Percentiles rank a stretch among this genome's conserved stretches.
Conservation (phyloP, 2,329 filamentous ascomycete genomes). For the Botrytis galanthina region DNA sequence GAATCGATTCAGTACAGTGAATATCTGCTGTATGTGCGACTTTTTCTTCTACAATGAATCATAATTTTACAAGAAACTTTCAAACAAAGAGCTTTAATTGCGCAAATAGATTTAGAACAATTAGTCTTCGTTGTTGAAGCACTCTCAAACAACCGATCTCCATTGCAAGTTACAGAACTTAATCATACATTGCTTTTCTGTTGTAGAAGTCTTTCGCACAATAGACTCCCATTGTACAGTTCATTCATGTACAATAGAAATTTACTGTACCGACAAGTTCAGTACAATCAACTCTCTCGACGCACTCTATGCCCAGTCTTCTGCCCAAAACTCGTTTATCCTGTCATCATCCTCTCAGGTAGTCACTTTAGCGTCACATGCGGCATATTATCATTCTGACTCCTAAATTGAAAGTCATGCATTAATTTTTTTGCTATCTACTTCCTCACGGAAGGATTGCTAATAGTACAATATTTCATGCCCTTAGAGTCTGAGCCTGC, state of each 20-base stretch:
- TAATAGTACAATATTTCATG: not conserved
- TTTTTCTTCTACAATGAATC: not conserved
- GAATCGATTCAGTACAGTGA: not conserved
- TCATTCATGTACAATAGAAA: accelerated
- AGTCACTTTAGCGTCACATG: not conserved
- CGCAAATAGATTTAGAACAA: not conserved
- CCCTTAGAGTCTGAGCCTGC: not conserved
- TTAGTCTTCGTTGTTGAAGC: not conserved
- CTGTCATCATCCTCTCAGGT: not conserved
- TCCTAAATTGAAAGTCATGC: not conserved
- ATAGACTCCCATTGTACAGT: not conserved
- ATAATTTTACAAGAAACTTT: not conserved
- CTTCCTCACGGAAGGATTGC: not conserved
- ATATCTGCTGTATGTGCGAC: not conserved
- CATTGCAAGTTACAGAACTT: not conserved
- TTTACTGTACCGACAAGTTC: not conserved
- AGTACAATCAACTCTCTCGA: not conserved
- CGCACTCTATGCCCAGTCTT: accelerated
- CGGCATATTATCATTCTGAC: not conserved
- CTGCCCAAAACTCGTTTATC: not conserved
- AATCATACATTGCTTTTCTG: not conserved
- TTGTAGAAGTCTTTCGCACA: not conserved
- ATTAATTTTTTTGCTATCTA: not conserved
- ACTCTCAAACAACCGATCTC: not conserved
- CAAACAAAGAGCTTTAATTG: not conserved